phyloP scores from a whole-genome alignment of 768 basidiomycete genomes.

The Termitomyces sp. region DNA sequence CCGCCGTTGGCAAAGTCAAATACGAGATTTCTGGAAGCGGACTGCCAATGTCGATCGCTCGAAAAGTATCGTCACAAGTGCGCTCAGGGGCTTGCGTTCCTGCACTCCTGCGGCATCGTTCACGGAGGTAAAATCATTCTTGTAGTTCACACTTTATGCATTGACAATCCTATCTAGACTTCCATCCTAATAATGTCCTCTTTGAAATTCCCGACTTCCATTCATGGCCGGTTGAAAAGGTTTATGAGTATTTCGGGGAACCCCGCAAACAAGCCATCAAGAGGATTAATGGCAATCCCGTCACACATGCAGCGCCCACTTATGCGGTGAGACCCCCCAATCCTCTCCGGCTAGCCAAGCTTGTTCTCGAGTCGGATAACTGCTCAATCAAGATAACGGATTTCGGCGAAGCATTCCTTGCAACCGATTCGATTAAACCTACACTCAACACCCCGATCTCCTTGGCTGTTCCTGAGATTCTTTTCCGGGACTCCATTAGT shows the following conservation, averaged over 20 bases:
- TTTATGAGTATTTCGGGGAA: too few relatives aligned
- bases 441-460: constrained; percentile 1
- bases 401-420: constrained; percentile 8
- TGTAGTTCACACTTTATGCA: too few relatives aligned
- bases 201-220: too few relatives aligned
- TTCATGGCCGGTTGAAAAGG: too few relatives aligned
- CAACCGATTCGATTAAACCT: background rate
- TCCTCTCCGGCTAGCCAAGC: background rate
- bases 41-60: constrained; percentile 44
- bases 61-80: constrained; percentile 47
- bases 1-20: constrained; percentile 60
- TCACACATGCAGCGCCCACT: background rate
- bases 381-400: constrained; percentile 6
- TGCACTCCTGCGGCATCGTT: constrained; percentile 54
- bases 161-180: too few relatives aligned
- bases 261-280: background rate
- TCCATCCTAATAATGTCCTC: background rate
- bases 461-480: constrained; percentile 4
- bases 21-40: constrained; percentile 36
- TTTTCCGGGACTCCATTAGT: background rate
- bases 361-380: background rate
- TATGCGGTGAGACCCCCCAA: constrained; percentile 1
- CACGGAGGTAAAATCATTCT: constrained; percentile 64
- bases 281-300: background rate
- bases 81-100: constrained; percentile 46